Percentiles rank a stretch among this genome's conserved stretches.
Evolutionary conservation across 202 grass and related monocot genomes (phyloP).

Genomic region (Zoysia matrella): DNA sequence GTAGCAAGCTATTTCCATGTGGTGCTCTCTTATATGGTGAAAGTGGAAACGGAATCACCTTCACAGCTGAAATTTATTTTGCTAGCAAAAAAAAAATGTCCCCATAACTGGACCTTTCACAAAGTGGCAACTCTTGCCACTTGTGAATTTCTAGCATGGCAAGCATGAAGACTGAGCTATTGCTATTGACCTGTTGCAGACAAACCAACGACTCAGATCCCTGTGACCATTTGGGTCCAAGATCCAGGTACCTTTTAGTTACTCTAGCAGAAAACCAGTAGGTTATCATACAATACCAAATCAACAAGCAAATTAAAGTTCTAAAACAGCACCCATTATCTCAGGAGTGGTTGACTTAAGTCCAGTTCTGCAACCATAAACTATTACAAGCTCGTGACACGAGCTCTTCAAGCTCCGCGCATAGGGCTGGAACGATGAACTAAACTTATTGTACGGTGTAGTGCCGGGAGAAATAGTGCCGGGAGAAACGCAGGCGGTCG

Average conservation of each 20-base stretch:
- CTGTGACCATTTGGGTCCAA: too few relatives aligned
- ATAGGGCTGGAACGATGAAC: neutral
- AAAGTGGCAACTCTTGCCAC: neutral
- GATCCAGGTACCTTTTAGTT: neutral
- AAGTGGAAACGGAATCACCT: too few relatives aligned
- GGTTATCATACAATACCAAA: slow-evolving; percentile 32
- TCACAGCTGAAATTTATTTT: too few relatives aligned
- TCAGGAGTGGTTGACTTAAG: neutral
- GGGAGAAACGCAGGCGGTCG: slow-evolving; percentile 19
- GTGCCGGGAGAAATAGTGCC: slow-evolving; percentile 19
- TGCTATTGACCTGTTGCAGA: neutral
- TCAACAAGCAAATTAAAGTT: neutral
- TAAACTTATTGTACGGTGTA: neutral
- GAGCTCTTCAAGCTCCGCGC: slow-evolving; percentile 17
- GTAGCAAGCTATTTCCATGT: too few relatives aligned
- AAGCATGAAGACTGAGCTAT: neutral
- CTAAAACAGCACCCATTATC: slow-evolving; percentile 9
- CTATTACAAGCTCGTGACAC: slow-evolving; percentile 43
- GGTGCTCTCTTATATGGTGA: too few relatives aligned
- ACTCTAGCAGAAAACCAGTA: slow-evolving; percentile 21
- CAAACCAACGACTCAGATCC: slow-evolving; percentile 1
- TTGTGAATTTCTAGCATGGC: neutral
- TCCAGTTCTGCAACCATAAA: slow-evolving; percentile 42
- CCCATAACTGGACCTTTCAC: too few relatives aligned
- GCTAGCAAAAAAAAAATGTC: too few relatives aligned